Evolutionary conservation across 495 filamentous ascomycete genomes (phyloP), one percentile per base, ranked within the genome.

Genomic region (Apiosordaria backusii): DNA sequence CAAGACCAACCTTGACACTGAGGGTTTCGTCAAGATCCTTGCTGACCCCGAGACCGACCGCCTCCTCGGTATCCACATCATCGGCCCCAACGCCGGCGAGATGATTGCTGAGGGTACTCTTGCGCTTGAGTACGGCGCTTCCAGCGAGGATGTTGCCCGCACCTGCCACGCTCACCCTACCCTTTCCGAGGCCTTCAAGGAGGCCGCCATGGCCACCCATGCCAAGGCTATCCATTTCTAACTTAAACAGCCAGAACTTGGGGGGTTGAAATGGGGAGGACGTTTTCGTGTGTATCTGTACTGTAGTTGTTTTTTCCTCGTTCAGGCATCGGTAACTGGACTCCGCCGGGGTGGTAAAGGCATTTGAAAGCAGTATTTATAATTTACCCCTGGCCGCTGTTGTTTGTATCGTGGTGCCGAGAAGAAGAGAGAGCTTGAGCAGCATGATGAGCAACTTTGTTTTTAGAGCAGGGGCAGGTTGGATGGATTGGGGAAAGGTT

Each of bases 81-180:
- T 99, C 72, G 95, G 95, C 57, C 86, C 96, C 74, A 93, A 92
- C 78, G 95, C 95, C 52, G 95, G 95, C 71, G 95, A 99, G 86
- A 97, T 99, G 96, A 97, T 99, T 82, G 95, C 94, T 19, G 95
- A 99, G 83, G 95, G 90, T 63, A 94, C 93, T 52, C 84, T 99
- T 70, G 96, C 95, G 62, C 81, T 99, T 61, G 95, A 99, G 84
- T 99, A 98, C 76, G 95, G 95, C 62, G 95, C 95, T 24, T 93
- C 90, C 67, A 90, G 87, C 72, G 95, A 98, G 84, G 96, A 97
- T 81, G 89, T 99, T 74, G 94, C 89, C 65, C 88, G 94, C 71
- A 97, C 95, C 63, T 93, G 91, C 80, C 95, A 99, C 82, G 94
- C 95, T 57, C 94, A 99, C 85, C 95, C 95, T 65, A 98, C 95